Evolutionary conservation across 805 yeast species (phyloP), one percentile per base, ranked within the genome.

Genomic region (Monosporozyma yasuniensis): DNA sequence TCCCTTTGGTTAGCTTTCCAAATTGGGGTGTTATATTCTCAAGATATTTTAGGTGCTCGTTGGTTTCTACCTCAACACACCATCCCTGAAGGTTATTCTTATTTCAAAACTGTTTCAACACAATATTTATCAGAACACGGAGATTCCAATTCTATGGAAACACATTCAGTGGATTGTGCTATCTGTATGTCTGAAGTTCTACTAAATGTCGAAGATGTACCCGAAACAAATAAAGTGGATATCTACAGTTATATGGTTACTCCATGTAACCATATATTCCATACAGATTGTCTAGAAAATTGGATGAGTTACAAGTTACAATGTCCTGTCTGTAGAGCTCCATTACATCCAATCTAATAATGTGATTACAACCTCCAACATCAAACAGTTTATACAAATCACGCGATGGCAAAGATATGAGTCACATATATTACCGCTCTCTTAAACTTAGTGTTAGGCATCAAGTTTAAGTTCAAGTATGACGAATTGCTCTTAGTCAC

Each of bases 281-380:
- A 90, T 62, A 77, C 87, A 1, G 81, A 78, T n/a, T 90, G 98
- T 68, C 70, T 91, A 54, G 95, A 87, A 61, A 80, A 77, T 54
- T 91, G 97, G 97, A 88, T 91, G 96, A 79, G 82, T 64, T 85
- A 87, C 63, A 87, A 89, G 59, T 68, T 91, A 47, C 96, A 89
- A 61, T 91, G 98, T 68, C 98, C 98, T 0, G 90, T 89, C 6
- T 91, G 98, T 67, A 76, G 97, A 60, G 79, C 80, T 50, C 77
- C 87, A 21, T 69, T 91, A 39, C 97, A 97, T 2, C 96, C 96
- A 1, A 70, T 85, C 48, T 87, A 16, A 35, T 10, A 18, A 3
- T n/a, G 19, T 2, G 3, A 9, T 21, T 39, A 14, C 35, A 3
- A 12, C 14, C n/a, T n/a, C n/a, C n/a, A n/a, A n/a, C n/a, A n/a